Conservation (phyloP, 148 eudicot genomes). For the Cornus controversa region DNA sequence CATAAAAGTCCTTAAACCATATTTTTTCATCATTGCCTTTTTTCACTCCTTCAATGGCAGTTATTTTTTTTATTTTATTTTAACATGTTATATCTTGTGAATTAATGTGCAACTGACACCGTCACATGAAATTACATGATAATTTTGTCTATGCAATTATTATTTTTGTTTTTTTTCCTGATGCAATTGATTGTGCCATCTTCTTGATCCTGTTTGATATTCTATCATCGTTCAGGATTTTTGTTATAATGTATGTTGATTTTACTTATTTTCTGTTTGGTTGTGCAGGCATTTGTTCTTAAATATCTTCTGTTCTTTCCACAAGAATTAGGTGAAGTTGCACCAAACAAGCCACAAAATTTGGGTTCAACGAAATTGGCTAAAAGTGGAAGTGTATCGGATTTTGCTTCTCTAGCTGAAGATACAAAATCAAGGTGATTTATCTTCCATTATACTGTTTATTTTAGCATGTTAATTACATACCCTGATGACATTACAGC, state of each 20-base stretch:
- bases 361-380: conserved; percentile 25
- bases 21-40: conserved; percentile 2
- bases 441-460: neutral
- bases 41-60: neutral
- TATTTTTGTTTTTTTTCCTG: neutral
- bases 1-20: neutral
- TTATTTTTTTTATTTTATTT: no score
- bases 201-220: conserved; percentile 8
- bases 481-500: neutral
- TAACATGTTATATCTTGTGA: neutral
- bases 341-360: conserved; percentile 30
- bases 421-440: conserved; percentile 64
- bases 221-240: neutral
- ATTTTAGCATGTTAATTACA: neutral
- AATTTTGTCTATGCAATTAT: no score
- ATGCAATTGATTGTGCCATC: neutral
- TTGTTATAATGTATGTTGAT: neutral
- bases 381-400: conserved; percentile 38
- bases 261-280: conserved; percentile 1
- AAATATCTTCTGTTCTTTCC: conserved; percentile 65
- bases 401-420: conserved; percentile 65
- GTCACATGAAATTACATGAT: no score
- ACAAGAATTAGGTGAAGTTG: conserved; percentile 39
- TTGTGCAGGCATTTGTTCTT: conserved; percentile 86
- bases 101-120: no score